Percentiles rank a stretch among this genome's conserved stretches.
Conservation (phyloP, 2,329 filamentous ascomycete genomes). For the Fusarium keratoplasticum region DNA sequence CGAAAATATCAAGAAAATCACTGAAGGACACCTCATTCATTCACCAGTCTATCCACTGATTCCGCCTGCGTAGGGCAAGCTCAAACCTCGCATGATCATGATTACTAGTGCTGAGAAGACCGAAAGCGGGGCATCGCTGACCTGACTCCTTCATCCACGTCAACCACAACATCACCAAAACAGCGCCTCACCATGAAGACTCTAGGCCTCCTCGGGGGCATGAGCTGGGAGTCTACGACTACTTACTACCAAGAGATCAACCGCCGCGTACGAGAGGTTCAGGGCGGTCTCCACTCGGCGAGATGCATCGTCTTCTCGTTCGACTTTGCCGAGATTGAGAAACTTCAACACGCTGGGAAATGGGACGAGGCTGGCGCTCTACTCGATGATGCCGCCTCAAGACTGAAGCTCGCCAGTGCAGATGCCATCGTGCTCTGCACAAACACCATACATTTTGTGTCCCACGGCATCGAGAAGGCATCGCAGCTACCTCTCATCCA, state of each 20-base stretch:
- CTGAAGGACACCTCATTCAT: too few relatives aligned
- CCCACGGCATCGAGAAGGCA: constrained; percentile 15
- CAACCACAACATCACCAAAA: neutral
- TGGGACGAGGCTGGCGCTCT: constrained; percentile 31
- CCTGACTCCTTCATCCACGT: neutral
- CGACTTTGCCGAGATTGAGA: constrained; percentile 41
- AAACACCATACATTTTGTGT: constrained; percentile 43
- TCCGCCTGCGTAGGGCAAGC: neutral
- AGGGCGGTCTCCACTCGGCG: constrained; percentile 40
- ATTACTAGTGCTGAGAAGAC: neutral
- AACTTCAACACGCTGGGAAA: constrained; percentile 24
- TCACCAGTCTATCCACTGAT: too few relatives aligned
- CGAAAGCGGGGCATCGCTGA: neutral
- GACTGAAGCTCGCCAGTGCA: constrained; percentile 33
- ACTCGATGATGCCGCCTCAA: constrained; percentile 29
- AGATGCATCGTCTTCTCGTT: constrained; percentile 40
- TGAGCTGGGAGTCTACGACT: constrained; percentile 43
- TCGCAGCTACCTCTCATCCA: constrained; percentile 37
- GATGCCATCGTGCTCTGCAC: constrained; percentile 41
- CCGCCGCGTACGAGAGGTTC: constrained; percentile 32
- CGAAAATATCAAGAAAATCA: too few relatives aligned
- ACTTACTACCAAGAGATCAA: constrained; percentile 45
- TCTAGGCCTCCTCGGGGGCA: constrained; percentile 42
- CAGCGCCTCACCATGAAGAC: constrained; percentile 36
- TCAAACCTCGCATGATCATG: neutral